Conservation (phyloP, 148 eudicot species). For the Arctostaphylos glauca region DNA sequence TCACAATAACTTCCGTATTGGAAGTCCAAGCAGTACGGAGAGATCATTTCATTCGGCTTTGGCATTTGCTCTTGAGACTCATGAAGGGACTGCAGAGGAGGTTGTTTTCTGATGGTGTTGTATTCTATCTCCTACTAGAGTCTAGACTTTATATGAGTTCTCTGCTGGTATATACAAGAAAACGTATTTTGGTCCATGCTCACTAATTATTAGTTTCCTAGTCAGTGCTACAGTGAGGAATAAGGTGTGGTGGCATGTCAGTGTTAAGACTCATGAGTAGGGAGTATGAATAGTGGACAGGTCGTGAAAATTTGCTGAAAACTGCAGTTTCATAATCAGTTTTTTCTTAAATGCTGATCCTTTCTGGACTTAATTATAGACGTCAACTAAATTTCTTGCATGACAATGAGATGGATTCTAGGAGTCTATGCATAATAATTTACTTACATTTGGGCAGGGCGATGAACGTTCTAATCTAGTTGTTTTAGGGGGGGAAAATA, state of each 20-base stretch:
- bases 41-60: conserved; percentile 55
- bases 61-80: conserved; percentile 62
- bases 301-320: background rate
- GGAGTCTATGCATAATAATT: background rate
- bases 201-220: background rate
- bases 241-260: background rate
- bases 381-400: background rate
- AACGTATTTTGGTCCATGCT: background rate
- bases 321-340: background rate
- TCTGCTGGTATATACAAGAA: background rate
- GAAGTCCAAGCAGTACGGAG: conserved; percentile 42
- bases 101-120: conserved; percentile 32
- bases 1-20: conserved; percentile 59
- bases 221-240: too few species aligned
- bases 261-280: background rate
- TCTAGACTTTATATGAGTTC: background rate
- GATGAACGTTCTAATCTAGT: background rate
- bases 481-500: too few species aligned
- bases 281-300: background rate
- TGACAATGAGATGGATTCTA: background rate
- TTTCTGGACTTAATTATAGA: background rate
- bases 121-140: background rate
- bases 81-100: conserved; percentile 92
- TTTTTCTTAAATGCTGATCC: background rate
- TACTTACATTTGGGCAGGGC: background rate